Base-by-base conservation (phyloP, 2,329 filamentous ascomycete species). In the Fusarium coicis region DNA sequence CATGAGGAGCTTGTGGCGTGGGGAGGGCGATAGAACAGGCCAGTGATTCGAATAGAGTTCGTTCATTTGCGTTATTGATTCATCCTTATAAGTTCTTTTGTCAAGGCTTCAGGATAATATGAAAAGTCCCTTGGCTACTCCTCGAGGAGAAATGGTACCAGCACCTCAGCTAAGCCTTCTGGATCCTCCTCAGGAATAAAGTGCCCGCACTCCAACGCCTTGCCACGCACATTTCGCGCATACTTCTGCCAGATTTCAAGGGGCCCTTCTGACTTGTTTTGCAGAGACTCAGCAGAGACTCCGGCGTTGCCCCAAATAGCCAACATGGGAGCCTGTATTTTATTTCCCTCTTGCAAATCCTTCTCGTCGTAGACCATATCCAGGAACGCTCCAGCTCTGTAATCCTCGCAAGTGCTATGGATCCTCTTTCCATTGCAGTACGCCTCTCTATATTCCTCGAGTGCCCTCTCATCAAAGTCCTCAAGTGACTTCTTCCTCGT, bases 261-360 rank as follows among this genome's bases (percentile, higher is more conserved):
- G 0, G 26, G 19, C 0, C 44, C 44, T 30, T 47, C 26, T 5
- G 44, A 2, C 44, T 30, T 30, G 4, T 47, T 30, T n/a, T 30
- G 26, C 14, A 47, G 8, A 8, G 44, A 47, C 26, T 47, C 44
- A 9, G 44, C 44, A 47, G 26, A 30, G 8, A 47, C 12, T 11
- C 44, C 44, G 2, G 26, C 14, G 6, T 47, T n/a, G 1, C 44
- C 26, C 44, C 44, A 47, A 0, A 47, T 3, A 4, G 19, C 26
- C 44, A 47, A 4, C 19, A 47, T 30, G 0, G 26, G 44, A 30
- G 44, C 4, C 19, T 16, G 26, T n/a, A 47, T 47, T 26, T n/a
- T 47, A 16, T 47, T 47, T 0, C 26, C 19, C 0, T 30, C 44
- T 19, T 16, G 0, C 4, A 47, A 0, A 8, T 30, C 44, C 0